Evolutionary conservation across 1,284 basidiomycete species (phyloP).

Genomic region (Hemileia vastatrix): DNA sequence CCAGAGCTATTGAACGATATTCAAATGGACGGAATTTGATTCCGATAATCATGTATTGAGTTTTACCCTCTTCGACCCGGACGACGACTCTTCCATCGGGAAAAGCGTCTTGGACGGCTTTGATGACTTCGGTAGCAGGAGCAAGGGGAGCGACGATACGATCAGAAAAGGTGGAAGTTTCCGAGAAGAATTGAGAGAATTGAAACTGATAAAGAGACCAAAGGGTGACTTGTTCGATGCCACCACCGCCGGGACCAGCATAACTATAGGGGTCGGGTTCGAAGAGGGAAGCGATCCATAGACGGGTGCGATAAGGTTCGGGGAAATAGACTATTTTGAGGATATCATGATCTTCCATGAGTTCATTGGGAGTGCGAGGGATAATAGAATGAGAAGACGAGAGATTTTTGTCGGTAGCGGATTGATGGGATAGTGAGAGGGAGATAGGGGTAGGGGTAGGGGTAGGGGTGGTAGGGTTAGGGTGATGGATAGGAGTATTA

Average conservation of each 20-base stretch:
- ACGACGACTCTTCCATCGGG: slow-evolving; percentile 22
- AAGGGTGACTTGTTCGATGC: slow-evolving; percentile 22
- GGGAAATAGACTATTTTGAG: slow-evolving; percentile 22
- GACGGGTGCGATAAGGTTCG: slow-evolving; percentile 23
- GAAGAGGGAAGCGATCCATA: slow-evolving; percentile 24
- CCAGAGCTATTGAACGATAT: slow-evolving; percentile 15
- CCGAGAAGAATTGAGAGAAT: slow-evolving; percentile 18
- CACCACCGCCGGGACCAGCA: slow-evolving; percentile 21
- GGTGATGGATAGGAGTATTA: slow-evolving; percentile 7
- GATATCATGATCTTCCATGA: slow-evolving; percentile 19
- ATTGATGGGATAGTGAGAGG: too few species aligned
- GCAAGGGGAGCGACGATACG: slow-evolving; percentile 17
- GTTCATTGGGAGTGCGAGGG: slow-evolving; percentile 5
- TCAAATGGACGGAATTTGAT: slow-evolving; percentile 15
- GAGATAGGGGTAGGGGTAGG: too few species aligned
- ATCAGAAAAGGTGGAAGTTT: slow-evolving; percentile 8
- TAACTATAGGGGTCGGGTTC: slow-evolving; percentile 22
- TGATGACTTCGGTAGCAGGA: slow-evolving; percentile 24
- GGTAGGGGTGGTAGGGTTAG: too few species aligned
- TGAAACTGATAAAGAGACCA: slow-evolving; percentile 23
- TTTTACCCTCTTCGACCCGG: slow-evolving; percentile 18
- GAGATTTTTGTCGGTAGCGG: too few species aligned
- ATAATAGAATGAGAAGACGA: not conserved
- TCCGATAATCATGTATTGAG: slow-evolving; percentile 23
- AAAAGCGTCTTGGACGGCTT: slow-evolving; percentile 23